These are phyloP conservation scores for Carex kokanica DNA, from an alignment of 176 grass and related monocot species.

Conservation along the genomic window DNA sequence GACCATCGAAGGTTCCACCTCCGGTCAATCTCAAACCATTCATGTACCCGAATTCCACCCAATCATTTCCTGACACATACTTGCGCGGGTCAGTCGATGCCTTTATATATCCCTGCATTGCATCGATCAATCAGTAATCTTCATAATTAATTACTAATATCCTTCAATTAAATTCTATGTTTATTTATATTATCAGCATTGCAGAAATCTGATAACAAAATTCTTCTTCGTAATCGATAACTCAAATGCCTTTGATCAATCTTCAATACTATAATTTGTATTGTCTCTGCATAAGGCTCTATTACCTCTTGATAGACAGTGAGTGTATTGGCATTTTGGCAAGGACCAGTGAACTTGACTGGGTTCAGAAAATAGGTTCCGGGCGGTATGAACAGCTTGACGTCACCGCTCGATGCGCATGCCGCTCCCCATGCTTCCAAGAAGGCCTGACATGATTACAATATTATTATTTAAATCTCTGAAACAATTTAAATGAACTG, in stretches of 20 bases:
- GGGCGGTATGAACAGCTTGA: constrained; percentile 32
- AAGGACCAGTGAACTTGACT: constrained; percentile 51
- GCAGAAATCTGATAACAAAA: too few species aligned
- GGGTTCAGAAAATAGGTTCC: constrained; percentile 44
- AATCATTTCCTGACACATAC: constrained; percentile 39
- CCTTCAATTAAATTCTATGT: not conserved
- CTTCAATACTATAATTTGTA: too few species aligned
- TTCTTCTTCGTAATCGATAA: too few species aligned
- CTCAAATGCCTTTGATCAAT: too few species aligned
- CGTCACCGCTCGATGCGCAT: constrained; percentile 33
- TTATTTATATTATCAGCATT: too few species aligned
- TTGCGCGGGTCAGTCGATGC: constrained; percentile 39
- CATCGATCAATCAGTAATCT: too few species aligned
- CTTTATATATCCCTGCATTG: too few species aligned
- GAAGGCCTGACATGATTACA: constrained; percentile 29
- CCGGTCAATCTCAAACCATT: constrained; percentile 44
- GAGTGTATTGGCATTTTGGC: constrained; percentile 34
- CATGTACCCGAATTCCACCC: constrained; percentile 58
- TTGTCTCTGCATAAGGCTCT: not conserved
- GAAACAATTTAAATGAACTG: not conserved
- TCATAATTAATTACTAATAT: not conserved
- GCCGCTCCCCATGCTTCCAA: constrained; percentile 47
- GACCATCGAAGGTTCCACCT: constrained; percentile 55
- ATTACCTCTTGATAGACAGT: constrained; percentile 53
- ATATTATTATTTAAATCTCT: not conserved